Percentiles rank a stretch among this genome's conserved stretches.
phyloP scores from a whole-genome alignment of 441 rosid species.

The Populus hybrid region DNA sequence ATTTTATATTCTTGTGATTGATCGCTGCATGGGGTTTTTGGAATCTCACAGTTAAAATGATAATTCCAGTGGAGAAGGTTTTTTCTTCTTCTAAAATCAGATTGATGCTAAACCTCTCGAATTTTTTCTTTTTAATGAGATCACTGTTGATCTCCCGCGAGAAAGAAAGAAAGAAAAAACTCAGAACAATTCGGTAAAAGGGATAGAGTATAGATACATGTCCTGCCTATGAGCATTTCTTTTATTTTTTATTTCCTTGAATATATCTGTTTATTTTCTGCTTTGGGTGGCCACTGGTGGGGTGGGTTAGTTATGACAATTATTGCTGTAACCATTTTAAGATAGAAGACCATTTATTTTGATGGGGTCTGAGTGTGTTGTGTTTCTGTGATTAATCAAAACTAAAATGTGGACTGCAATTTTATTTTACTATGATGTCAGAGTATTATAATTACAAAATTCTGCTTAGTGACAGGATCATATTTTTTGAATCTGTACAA shows the following conservation, averaged over 20 bases:
- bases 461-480: not conserved
- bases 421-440: no score
- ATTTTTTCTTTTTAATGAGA: not conserved
- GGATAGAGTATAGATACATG: not conserved
- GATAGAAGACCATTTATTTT: no score
- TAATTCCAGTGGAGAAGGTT: not conserved
- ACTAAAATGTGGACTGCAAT: not conserved
- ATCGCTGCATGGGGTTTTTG: constrained; percentile 14
- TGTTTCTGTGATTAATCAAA: not conserved
- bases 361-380: not conserved
- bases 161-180: no score
- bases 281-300: not conserved
- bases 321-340: not conserved
- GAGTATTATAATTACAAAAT: not conserved
- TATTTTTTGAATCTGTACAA: not conserved
- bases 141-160: not conserved
- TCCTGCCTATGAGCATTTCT: not conserved
- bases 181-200: not conserved
- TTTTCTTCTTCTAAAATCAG: not conserved
- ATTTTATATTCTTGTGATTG: not conserved
- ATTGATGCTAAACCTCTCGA: not conserved
- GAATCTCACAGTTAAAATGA: constrained; percentile 10
- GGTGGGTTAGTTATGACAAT: constrained; percentile 5
- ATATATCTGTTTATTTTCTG: not conserved
- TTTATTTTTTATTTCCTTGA: not conserved